Percentiles rank a stretch among this genome's conserved stretches.
These are phyloP conservation scores for Endocarpon pusillum DNA, from an alignment of 495 filamentous ascomycete species.

Conservation along the genomic window DNA sequence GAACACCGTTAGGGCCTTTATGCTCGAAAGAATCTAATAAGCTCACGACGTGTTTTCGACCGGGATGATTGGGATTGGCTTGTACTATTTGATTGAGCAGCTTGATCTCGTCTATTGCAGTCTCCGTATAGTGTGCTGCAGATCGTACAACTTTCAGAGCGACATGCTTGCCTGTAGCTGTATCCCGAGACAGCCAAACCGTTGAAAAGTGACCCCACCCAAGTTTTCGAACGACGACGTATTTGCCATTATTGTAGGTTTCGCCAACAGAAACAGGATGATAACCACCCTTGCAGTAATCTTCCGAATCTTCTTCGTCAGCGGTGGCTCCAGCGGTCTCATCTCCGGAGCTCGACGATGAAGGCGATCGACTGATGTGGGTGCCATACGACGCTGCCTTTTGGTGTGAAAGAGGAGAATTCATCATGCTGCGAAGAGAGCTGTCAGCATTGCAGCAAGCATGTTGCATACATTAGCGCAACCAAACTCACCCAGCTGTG, in stretches of 20 bases:
- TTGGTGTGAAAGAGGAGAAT: constrained; percentile 29
- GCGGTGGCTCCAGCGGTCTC: constrained; percentile 85
- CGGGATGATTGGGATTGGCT: constrained; percentile 84
- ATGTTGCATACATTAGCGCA: too few species aligned
- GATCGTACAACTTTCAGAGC: constrained; percentile 95
- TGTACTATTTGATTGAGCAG: constrained; percentile 89
- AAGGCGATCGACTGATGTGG: constrained; percentile 53
- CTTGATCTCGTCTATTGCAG: constrained; percentile 97
- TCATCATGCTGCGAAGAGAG: constrained; percentile 12
- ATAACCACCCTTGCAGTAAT: constrained; percentile 98
- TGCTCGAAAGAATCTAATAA: constrained; percentile 94
- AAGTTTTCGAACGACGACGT: constrained; percentile 89
- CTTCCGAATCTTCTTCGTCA: constrained; percentile 96
- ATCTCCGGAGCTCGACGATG: constrained; percentile 61
- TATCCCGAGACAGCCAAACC: constrained; percentile 91
- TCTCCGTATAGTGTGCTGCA: constrained; percentile 96
- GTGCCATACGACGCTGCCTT: constrained; percentile 25
- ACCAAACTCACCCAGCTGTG: too few species aligned
- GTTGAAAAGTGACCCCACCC: constrained; percentile 99
- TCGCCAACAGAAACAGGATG: constrained; percentile 88
- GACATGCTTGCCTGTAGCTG: constrained; percentile 80
- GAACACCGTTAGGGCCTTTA: constrained; percentile 87
- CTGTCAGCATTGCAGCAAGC: constrained; percentile 8
- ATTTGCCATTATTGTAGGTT: constrained; percentile 93
- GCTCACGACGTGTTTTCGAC: constrained; percentile 86